A percentile compares a stretch with the other conserved stretches of the same genome.
Evolutionary conservation across 1,284 basidiomycete species (phyloP).

Genomic region (Cutaneotrichosporon cutaneum): DNA sequence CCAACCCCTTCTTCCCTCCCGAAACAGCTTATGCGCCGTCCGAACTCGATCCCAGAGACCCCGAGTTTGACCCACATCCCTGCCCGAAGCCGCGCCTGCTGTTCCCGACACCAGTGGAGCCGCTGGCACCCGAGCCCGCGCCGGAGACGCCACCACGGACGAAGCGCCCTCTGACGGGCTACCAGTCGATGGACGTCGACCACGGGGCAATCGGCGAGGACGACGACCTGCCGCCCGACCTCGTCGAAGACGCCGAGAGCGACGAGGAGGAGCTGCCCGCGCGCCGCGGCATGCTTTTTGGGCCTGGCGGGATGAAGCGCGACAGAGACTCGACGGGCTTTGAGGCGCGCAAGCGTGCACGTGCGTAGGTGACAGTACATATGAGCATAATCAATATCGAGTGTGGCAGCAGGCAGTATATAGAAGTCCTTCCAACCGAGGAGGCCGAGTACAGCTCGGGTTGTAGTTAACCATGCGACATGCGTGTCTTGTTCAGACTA

Average conservation of each 20-base stretch:
- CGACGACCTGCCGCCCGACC: slow-evolving; percentile 15
- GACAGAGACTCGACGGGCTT: slow-evolving; percentile 10
- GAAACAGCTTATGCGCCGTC: slow-evolving; percentile 30
- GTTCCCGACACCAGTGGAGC: slow-evolving; percentile 30
- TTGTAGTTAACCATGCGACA: slow-evolving; percentile 1
- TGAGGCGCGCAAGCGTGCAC: slow-evolving; percentile 4
- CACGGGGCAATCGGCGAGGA: slow-evolving; percentile 2
- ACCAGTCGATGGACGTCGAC: slow-evolving; percentile 8
- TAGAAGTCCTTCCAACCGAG: neutral
- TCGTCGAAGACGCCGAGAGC: neutral
- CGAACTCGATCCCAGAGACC: slow-evolving; percentile 34
- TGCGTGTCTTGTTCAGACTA: neutral
- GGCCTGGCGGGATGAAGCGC: neutral
- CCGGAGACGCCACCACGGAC: slow-evolving; percentile 10
- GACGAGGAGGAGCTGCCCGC: slow-evolving; percentile 14
- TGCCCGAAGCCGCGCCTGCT: slow-evolving; percentile 43
- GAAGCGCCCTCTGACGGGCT: neutral
- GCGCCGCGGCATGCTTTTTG: slow-evolving; percentile 22
- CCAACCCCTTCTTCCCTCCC: slow-evolving; percentile 42
- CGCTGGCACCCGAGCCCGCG: neutral
- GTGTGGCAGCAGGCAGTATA: neutral
- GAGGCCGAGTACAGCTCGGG: neutral
- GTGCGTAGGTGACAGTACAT: neutral
- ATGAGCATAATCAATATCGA: neutral
- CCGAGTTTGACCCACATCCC: slow-evolving; percentile 45